Conservation (phyloP, 495 filamentous ascomycete genomes). For the Penicillium lagena region DNA sequence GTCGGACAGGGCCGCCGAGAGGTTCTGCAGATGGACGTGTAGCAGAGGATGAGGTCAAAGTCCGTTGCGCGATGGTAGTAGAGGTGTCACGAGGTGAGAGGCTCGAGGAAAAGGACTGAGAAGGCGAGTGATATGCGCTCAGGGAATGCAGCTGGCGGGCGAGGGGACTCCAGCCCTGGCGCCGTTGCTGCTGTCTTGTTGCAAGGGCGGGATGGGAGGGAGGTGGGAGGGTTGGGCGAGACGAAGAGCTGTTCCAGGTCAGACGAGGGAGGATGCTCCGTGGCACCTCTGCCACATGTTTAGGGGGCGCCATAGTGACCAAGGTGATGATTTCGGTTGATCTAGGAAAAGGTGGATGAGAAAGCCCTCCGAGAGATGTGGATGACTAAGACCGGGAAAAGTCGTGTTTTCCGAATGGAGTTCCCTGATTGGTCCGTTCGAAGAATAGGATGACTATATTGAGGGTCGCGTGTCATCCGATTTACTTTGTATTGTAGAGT, state of each 20-base stretch:
- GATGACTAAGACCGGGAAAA: too few relatives aligned
- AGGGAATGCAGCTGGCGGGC: constrained; percentile 17
- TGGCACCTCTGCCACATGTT: constrained; percentile 32
- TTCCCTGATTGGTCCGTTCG: too few relatives aligned
- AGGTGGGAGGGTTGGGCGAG: constrained; percentile 26
- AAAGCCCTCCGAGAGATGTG: too few relatives aligned
- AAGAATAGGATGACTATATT: too few relatives aligned
- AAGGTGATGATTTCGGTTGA: too few relatives aligned
- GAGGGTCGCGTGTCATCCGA: too few relatives aligned
- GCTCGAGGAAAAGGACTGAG: constrained; percentile 10
- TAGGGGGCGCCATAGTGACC: constrained; percentile 26
- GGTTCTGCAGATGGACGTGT: constrained; percentile 11
- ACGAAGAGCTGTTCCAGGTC: constrained; percentile 37
- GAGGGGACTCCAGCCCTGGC: constrained; percentile 17
- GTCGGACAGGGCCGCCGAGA: constrained; percentile 26
- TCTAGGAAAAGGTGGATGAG: too few relatives aligned
- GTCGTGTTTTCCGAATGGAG: too few relatives aligned
- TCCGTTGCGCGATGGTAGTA: constrained; percentile 7
- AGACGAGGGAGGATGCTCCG: constrained; percentile 37
- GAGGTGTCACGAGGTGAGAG: constrained; percentile 8
- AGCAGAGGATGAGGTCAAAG: constrained; percentile 5
- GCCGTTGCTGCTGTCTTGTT: constrained; percentile 16
- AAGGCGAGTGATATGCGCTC: not conserved
- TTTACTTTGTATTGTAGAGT: too few relatives aligned
- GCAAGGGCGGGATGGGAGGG: constrained; percentile 23